These are phyloP conservation scores for Populus deltoides DNA, from an alignment of 345 rosid genomes.

Conservation along the genomic window DNA sequence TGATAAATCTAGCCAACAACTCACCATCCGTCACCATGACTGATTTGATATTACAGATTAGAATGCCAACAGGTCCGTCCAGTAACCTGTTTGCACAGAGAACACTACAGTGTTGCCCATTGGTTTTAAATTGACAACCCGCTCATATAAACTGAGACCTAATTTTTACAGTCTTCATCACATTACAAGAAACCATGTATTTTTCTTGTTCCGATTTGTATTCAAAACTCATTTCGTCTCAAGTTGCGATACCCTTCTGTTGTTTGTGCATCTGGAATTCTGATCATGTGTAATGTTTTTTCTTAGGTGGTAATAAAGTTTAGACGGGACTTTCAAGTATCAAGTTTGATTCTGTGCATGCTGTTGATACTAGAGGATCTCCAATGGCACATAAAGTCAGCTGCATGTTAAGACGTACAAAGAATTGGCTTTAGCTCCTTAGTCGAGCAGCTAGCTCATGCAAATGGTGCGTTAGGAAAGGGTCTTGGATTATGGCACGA, in stretches of 20 bases:
- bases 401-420: background rate
- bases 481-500: too few relatives aligned
- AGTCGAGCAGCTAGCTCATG: too few relatives aligned
- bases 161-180: background rate
- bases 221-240: background rate
- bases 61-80: background rate
- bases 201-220: background rate
- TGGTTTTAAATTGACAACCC: background rate
- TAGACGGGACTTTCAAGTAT: background rate
- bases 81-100: background rate
- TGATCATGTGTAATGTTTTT: background rate
- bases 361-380: background rate
- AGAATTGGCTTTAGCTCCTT: background rate
- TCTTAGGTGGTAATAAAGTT: background rate
- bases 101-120: background rate
- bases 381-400: background rate
- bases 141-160: background rate
- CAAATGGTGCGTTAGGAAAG: too few relatives aligned
- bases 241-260: background rate
- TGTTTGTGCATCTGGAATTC: background rate
- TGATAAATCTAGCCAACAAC: background rate
- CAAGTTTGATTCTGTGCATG: background rate
- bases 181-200: background rate
- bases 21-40: background rate
- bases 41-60: background rate